Evolutionary conservation across 169 alveolate genomes (phyloP).

Genomic region (Eimeria praecox): DNA sequence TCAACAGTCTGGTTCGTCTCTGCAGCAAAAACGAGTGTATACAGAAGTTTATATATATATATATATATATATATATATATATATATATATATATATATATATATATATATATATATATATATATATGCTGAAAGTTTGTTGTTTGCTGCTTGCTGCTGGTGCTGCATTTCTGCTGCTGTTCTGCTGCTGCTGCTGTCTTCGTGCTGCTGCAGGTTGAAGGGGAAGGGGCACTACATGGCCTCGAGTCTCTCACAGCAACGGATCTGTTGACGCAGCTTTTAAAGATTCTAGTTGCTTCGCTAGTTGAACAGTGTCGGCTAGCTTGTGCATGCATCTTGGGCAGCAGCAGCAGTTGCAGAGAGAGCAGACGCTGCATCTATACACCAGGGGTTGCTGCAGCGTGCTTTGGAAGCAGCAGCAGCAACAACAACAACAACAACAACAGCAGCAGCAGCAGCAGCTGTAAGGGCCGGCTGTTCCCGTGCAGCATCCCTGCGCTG

Average conservation of each 20-base stretch:
- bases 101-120: too few relatives aligned
- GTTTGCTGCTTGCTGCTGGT: too few relatives aligned
- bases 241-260: slow-evolving; percentile 72
- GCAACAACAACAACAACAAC: too few relatives aligned
- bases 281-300: slow-evolving; percentile 67
- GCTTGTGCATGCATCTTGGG: slow-evolving; percentile 74
- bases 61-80: too few relatives aligned
- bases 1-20: slow-evolving; percentile 48
- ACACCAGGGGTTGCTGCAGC: slow-evolving; percentile 57
- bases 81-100: too few relatives aligned
- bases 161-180: not conserved
- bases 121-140: too few relatives aligned
- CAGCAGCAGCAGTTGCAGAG: not conserved
- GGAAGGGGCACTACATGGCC: slow-evolving; percentile 80
- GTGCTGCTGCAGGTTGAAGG: slow-evolving; percentile 77
- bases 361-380: slow-evolving; percentile 28
- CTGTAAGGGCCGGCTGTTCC: slow-evolving; percentile 47
- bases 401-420: not conserved
- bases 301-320: slow-evolving; percentile 66
- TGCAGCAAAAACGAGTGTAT: too few relatives aligned
- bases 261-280: slow-evolving; percentile 75
- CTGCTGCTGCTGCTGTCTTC: not conserved
- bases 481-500: slow-evolving; percentile 54
- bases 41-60: too few relatives aligned
- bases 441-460: not conserved